These are phyloP conservation scores for Volvox carteri DNA, from an alignment of 163 green algal genomes.

Conservation along the genomic window DNA sequence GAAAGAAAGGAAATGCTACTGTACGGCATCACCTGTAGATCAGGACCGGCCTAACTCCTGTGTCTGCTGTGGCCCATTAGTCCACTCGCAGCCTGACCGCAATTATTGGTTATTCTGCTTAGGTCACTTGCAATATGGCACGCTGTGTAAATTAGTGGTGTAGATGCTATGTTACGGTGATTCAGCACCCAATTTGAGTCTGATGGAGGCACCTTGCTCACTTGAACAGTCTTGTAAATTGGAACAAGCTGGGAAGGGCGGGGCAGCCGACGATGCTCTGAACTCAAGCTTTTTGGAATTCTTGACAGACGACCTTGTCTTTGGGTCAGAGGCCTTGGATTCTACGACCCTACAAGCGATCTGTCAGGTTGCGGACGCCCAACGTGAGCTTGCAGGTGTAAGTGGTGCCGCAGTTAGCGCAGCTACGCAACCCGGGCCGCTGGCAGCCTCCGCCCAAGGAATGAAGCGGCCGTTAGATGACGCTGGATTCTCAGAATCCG, in stretches of 20 bases:
- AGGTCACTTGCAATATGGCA: no score
- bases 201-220: background rate
- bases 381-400: background rate
- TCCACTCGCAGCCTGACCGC: no score
- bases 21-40: no score
- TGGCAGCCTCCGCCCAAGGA: background rate
- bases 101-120: no score
- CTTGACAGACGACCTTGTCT: slow-evolving; percentile 48
- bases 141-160: no score
- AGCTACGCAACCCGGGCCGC: background rate
- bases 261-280: background rate
- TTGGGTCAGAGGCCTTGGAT: slow-evolving; percentile 38
- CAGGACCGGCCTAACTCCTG: no score
- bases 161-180: background rate
- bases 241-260: background rate
- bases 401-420: background rate
- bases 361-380: slow-evolving; percentile 7
- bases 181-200: background rate
- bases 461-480: slow-evolving; percentile 29
- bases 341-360: slow-evolving; percentile 15
- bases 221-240: background rate
- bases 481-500: slow-evolving; percentile 9
- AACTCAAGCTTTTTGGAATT: slow-evolving; percentile 37
- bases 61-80: no score
- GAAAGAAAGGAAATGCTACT: no score